phyloP scores from a whole-genome alignment of 768 basidiomycete genomes.

The Tylopilus plumbeoviolaceoides region DNA sequence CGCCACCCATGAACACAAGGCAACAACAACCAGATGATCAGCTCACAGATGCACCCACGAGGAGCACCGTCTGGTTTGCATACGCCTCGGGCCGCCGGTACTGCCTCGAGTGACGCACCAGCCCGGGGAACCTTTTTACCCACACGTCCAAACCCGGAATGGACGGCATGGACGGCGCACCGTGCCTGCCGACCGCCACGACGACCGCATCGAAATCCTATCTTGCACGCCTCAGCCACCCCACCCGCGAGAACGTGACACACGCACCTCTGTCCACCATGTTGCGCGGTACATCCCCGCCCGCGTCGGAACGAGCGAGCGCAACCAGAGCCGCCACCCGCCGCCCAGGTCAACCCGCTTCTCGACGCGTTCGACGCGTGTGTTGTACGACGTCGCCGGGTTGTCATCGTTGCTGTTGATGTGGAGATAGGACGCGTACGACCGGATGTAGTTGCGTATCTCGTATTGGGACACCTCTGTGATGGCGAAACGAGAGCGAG shows the following conservation, averaged over 20 bases:
- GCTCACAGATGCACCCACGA: slow-evolving; percentile 33
- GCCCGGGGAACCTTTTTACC: slow-evolving; percentile 28
- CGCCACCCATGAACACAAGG: not conserved
- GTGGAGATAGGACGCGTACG: slow-evolving; percentile 12
- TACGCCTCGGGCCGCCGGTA: slow-evolving; percentile 39
- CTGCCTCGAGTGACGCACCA: slow-evolving; percentile 38
- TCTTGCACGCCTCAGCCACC: not conserved
- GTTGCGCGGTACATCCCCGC: slow-evolving; percentile 26
- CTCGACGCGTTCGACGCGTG: slow-evolving; percentile 44
- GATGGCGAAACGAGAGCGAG: not conserved
- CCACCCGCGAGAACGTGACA: not conserved
- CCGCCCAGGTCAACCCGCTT: slow-evolving; percentile 29
- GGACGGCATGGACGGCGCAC: slow-evolving; percentile 12
- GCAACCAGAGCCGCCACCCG: slow-evolving; percentile 14
- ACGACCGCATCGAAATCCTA: slow-evolving; percentile 18
- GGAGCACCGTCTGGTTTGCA: slow-evolving; percentile 36
- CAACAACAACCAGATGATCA: not conserved
- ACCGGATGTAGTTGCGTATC: slow-evolving; percentile 31
- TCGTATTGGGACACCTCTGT: slow-evolving; percentile 33
- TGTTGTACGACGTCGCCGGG: slow-evolving; percentile 39
- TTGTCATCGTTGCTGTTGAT: slow-evolving; percentile 35
- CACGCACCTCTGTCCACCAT: slow-evolving; percentile 23
- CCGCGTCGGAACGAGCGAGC: not conserved
- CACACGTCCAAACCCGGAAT: slow-evolving; percentile 14
- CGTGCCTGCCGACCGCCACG: slow-evolving; percentile 9